Conservation (phyloP, 108 stramenopile species). For the Mediolabrus comicus region DNA sequence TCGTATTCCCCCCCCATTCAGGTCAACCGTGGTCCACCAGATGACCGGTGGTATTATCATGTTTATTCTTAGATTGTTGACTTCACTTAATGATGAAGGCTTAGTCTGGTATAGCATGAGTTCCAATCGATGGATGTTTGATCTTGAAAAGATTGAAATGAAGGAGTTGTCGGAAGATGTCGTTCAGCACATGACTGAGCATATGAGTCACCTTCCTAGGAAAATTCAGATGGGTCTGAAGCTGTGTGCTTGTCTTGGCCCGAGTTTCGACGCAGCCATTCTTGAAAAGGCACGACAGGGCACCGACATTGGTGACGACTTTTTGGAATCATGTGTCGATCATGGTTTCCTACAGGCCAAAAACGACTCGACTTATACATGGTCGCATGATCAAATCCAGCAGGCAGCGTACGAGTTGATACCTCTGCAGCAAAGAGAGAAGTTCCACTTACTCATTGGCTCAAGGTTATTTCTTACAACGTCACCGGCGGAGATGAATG, state of each 20-base stretch:
- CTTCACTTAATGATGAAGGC: conserved; percentile 53
- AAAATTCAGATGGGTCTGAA: conserved; percentile 47
- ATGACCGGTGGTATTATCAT: conserved; percentile 34
- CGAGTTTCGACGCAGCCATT: conserved; percentile 39
- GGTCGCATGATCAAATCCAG: conserved; percentile 64
- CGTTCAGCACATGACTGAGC: conserved; percentile 47
- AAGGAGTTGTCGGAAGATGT: conserved; percentile 30
- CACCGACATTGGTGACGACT: conserved; percentile 14
- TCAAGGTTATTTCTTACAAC: conserved; percentile 42
- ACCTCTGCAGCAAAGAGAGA: conserved; percentile 25
- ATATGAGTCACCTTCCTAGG: conserved; percentile 32
- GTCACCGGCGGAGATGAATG: conserved; percentile 29
- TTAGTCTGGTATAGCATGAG: conserved; percentile 52
- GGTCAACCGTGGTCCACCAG: conserved; percentile 12
- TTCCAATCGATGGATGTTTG: conserved; percentile 53
- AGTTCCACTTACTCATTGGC: conserved; percentile 58
- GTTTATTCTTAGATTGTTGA: conserved; percentile 31
- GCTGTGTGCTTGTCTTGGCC: conserved; percentile 55
- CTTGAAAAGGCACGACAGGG: conserved; percentile 10
- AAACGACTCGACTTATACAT: conserved; percentile 35
- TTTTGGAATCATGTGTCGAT: conserved; percentile 33
- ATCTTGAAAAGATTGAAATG: conserved; percentile 38
- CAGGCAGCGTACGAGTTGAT: conserved; percentile 59
- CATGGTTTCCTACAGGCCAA: conserved; percentile 13
- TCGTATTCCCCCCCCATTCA: background rate